Conservation (phyloP, 176 grass and related monocot species). For the Lolium rigidum region DNA sequence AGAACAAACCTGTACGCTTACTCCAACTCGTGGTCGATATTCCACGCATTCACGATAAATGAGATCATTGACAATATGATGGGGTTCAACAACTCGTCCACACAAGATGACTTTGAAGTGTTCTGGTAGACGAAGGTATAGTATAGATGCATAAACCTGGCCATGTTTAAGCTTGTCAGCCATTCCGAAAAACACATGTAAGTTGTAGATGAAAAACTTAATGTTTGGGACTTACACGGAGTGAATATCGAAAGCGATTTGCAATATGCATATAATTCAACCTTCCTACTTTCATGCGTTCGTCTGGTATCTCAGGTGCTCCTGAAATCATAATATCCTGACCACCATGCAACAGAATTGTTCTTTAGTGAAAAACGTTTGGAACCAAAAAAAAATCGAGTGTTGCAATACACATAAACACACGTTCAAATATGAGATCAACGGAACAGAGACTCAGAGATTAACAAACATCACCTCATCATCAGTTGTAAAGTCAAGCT, state of each 20-base stretch:
- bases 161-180: conserved; percentile 39
- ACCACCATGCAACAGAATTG: conserved; percentile 16
- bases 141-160: conserved; percentile 75
- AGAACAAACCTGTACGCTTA: conserved; percentile 59
- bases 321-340: conserved; percentile 59
- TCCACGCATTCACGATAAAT: conserved; percentile 60
- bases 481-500: conserved; percentile 53
- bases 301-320: conserved; percentile 32
- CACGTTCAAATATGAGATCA: not conserved
- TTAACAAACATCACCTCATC: conserved; percentile 42
- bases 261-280: conserved; percentile 69
- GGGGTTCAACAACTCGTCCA: conserved; percentile 60
- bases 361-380: not conserved
- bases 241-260: conserved; percentile 60
- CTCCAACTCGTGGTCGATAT: conserved; percentile 73
- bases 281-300: not conserved
- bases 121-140: conserved; percentile 66
- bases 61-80: conserved; percentile 58
- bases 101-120: conserved; percentile 66
- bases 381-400: not conserved
- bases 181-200: conserved; percentile 26
- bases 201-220: conserved; percentile 3
- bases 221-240: conserved; percentile 56
- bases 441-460: not conserved
- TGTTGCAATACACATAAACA: conserved; percentile 2